Evolutionary conservation across 2,329 filamentous ascomycete genomes (phyloP), one percentile per base, ranked within the genome.

Genomic region (Harringtonia lauricola): DNA sequence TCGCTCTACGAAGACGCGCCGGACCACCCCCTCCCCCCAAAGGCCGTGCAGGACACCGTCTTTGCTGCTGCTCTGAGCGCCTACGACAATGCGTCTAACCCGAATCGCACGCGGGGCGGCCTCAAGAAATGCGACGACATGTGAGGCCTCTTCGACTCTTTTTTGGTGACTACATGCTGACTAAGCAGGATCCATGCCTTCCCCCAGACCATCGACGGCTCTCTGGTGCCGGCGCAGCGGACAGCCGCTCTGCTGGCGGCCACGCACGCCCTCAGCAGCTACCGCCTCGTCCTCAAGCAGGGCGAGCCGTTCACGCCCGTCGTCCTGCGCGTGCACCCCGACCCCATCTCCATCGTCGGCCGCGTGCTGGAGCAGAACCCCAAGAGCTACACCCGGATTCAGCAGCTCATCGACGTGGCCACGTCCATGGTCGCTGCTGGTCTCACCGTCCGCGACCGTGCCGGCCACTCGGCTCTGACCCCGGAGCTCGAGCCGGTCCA

Each of bases 61-160:
- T 64, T 84, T 35, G 67, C 68, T 1, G 70, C 78, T 38, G 81
- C 81, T 2, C 72, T 88, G 64, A 70, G 74, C 43, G 74, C 81
- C 4, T 92, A 88, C 55, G 86, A 92, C 55, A 86, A 86, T 55
- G 85, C 86, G 3, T 85, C 82, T 19, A 92, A 92, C 54, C 83
- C 83, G 1, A 88, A 90, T 53, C 76, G 77, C 44, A 84, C 75
- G 2, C 72, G 85, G 51, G 86, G 86, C 15, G 82, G 82, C 0
- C 70, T 92, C 54, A 86, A 86, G 61, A 86, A 79, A 59, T 86
- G 83, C 37, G 72, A 82, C 51, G 81, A 87, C 40, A 83, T 86
- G 81, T 83, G 64, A 61, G 76, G 58, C 36, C 39, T 37, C 13
- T 8, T 10, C 6, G 8, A 18, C 2, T 3, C 17, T 39, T 8